Conservation (phyloP, 2,329 filamentous ascomycete genomes). For the Chaetomiaceae sp. region DNA sequence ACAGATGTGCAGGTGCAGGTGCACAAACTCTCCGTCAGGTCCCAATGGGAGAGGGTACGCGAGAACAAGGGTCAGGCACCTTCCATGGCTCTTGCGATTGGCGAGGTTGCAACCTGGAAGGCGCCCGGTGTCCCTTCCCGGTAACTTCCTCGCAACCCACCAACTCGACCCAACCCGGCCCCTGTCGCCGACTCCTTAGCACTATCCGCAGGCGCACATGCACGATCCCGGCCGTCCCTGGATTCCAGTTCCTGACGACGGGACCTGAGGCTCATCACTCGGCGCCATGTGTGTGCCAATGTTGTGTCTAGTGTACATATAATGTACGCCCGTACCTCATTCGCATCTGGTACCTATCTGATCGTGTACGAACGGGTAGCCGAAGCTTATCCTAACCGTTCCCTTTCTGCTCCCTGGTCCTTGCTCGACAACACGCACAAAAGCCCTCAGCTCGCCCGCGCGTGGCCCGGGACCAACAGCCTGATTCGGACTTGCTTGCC, state of each 20-base stretch:
- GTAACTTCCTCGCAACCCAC: constrained; percentile 2
- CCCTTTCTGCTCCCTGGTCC: not conserved
- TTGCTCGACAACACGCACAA: not conserved
- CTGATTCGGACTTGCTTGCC: constrained; percentile 17
- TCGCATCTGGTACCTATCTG: not conserved
- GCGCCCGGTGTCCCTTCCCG: constrained; percentile 8
- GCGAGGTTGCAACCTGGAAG: constrained; percentile 8
- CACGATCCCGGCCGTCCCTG: constrained; percentile 2
- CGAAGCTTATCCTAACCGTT: not conserved
- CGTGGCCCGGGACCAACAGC: constrained; percentile 19
- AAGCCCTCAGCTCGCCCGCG: not conserved
- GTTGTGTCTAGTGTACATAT: not conserved
- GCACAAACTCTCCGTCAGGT: not conserved
- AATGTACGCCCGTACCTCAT: not conserved
- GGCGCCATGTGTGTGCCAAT: not conserved
- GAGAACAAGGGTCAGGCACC: too few species aligned
- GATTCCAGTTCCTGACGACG: not conserved
- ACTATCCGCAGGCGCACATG: constrained; percentile 3
- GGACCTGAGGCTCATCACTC: not conserved
- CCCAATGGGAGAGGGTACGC: constrained; percentile 15
- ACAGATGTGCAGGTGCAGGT: constrained; percentile 18
- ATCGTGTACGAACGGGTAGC: not conserved
- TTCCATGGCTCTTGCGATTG: too few species aligned
- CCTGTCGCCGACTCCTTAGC: not conserved
- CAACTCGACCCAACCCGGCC: not conserved